Percentiles rank a stretch among this genome's conserved stretches.
Conservation (phyloP, 2,329 filamentous ascomycete genomes). For the Cladorrhinum sp. region DNA sequence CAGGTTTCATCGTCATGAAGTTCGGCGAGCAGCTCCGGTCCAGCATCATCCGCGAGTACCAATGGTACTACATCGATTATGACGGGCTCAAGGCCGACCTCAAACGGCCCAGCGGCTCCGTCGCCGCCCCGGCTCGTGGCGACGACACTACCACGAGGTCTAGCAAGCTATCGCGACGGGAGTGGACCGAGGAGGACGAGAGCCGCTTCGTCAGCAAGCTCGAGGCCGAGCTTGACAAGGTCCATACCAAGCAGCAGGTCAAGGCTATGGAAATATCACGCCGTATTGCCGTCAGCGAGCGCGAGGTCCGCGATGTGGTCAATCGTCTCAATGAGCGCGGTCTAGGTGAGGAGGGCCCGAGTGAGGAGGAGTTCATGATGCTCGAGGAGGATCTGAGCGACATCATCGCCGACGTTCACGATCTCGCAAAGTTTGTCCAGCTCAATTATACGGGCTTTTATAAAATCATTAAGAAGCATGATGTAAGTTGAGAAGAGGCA, state of each 20-base stretch:
- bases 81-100: constrained; percentile 87
- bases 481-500: constrained; percentile 54
- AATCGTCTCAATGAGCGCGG: constrained; percentile 65
- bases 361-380: constrained; percentile 89
- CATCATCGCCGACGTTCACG: constrained; percentile 97
- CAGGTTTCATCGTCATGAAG: constrained; percentile 64
- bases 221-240: constrained; percentile 92
- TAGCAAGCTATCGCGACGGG: constrained; percentile 50
- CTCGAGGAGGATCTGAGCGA: constrained; percentile 94
- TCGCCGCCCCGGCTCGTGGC: constrained; percentile 24
- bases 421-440: constrained; percentile 96
- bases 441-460: constrained; percentile 99
- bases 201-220: constrained; percentile 81
- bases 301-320: constrained; percentile 86
- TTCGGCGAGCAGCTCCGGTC: constrained; percentile 97
- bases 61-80: constrained; percentile 98
- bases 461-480: constrained; percentile 99
- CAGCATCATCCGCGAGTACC: constrained; percentile 93
- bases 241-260: constrained; percentile 95
- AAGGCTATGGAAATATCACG: constrained; percentile 95
- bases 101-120: constrained; percentile 64
- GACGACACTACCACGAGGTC: constrained; percentile 32
- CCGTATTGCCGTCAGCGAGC: constrained; percentile 81
- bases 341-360: constrained; percentile 57
- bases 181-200: constrained; percentile 92